Evolutionary conservation across 2,329 filamentous ascomycete genomes (phyloP).

Genomic region (Tolypocladium inflatum): DNA sequence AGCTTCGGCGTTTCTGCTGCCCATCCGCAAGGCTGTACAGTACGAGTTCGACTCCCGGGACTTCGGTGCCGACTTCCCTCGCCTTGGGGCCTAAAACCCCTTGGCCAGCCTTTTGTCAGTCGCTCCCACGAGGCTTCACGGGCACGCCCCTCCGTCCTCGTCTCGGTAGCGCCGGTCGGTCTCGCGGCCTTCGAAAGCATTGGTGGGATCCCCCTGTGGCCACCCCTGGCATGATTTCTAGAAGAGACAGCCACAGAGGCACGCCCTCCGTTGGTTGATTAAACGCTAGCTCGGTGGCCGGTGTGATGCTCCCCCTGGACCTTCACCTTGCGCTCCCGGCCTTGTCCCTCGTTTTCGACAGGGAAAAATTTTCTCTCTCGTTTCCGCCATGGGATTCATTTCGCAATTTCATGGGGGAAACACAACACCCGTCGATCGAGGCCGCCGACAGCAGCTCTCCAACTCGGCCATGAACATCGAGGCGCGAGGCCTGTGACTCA

Average conservation of each 20-base stretch:
- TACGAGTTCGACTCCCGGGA: neutral
- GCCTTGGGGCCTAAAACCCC: neutral
- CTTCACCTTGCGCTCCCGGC: conserved; percentile 1
- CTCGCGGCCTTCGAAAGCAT: neutral
- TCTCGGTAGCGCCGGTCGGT: neutral
- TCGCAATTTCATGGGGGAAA: conserved; percentile 3
- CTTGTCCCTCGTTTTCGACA: conserved; percentile 6
- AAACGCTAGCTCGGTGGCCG: conserved; percentile 6
- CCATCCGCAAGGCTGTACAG: neutral
- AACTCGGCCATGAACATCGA: neutral
- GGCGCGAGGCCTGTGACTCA: conserved; percentile 4
- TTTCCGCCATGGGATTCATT: conserved; percentile 4
- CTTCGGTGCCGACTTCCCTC: neutral
- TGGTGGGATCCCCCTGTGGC: neutral
- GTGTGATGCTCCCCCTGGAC: conserved; percentile 1
- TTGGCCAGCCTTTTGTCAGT: neutral
- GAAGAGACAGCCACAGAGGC: conserved; percentile 1
- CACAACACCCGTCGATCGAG: neutral
- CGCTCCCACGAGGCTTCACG: neutral
- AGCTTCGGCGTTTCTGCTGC: neutral
- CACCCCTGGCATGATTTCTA: conserved; percentile 3
- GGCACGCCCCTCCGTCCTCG: neutral
- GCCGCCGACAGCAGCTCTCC: neutral
- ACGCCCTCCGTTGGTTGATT: conserved; percentile 1
- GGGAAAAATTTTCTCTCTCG: conserved; percentile 8